These are phyloP conservation scores for Trichoderma endophyticum DNA, from an alignment of 2,329 filamentous ascomycete genomes.

Conservation along the genomic window DNA sequence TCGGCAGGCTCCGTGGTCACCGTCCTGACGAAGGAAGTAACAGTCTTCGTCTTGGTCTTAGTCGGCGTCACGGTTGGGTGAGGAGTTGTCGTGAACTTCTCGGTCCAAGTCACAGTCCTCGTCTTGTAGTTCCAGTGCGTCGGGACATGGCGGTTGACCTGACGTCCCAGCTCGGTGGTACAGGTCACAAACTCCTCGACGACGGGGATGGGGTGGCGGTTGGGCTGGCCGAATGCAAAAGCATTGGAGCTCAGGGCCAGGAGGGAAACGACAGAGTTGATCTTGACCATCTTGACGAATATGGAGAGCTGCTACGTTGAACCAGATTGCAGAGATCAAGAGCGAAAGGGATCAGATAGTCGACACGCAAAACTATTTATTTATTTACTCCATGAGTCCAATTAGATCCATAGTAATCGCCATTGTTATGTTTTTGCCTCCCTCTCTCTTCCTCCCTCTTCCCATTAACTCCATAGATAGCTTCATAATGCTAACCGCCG, in stretches of 20 bases:
- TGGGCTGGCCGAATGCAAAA: background rate
- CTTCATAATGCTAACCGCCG: background rate
- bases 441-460: background rate
- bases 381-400: background rate
- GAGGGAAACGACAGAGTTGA: conserved; percentile 7
- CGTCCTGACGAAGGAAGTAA: background rate
- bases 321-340: background rate
- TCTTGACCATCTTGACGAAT: conserved; percentile 10
- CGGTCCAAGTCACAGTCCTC: background rate
- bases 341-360: background rate
- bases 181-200: conserved; percentile 2
- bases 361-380: background rate
- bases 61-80: conserved; percentile 5
- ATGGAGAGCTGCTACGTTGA: background rate
- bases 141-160: background rate
- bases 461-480: background rate
- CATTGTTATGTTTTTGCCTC: background rate
- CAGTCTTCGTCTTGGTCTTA: conserved; percentile 1
- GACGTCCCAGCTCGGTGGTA: background rate
- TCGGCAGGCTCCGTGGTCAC: background rate
- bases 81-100: conserved; percentile 9
- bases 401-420: background rate
- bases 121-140: conserved; percentile 10
- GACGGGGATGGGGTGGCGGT: background rate
- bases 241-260: conserved; percentile 3